Conservation (phyloP, 305 asterid genomes). For the Fraxinus velutina region DNA sequence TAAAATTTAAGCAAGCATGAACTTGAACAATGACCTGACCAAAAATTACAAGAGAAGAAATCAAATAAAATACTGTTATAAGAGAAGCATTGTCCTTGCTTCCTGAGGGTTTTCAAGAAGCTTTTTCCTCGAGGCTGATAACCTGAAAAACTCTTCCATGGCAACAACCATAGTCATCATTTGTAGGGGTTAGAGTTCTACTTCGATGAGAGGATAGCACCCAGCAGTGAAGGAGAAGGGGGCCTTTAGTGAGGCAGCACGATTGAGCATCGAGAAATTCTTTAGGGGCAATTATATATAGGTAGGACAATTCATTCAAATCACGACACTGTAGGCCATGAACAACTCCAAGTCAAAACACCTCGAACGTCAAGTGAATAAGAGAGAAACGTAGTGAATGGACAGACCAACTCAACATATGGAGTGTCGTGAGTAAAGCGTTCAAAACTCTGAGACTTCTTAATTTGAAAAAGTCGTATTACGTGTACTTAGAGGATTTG, state of each 20-base stretch:
- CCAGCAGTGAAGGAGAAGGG: neutral
- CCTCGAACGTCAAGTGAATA: neutral
- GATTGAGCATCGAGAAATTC: neutral
- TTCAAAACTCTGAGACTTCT: neutral
- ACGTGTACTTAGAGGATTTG: no score
- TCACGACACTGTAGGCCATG: neutral
- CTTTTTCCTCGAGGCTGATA: neutral
- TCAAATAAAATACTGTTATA: neutral
- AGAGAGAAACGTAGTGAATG: neutral
- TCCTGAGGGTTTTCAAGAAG: neutral
- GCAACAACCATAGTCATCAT: neutral
- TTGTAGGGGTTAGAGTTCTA: neutral
- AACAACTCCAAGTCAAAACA: neutral
- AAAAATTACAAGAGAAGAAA: neutral
- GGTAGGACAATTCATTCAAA: neutral
- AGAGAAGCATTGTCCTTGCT: neutral
- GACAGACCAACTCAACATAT: neutral
- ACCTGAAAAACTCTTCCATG: neutral
- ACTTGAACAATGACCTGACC: neutral
- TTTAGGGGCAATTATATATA: neutral
- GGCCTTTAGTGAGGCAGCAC: neutral
- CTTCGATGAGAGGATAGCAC: neutral
- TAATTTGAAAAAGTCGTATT: neutral
- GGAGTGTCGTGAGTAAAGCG: neutral
- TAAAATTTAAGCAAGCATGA: neutral